phyloP scores from a whole-genome alignment of 345 rosid genomes.

The Dipteronia dyeriana region DNA sequence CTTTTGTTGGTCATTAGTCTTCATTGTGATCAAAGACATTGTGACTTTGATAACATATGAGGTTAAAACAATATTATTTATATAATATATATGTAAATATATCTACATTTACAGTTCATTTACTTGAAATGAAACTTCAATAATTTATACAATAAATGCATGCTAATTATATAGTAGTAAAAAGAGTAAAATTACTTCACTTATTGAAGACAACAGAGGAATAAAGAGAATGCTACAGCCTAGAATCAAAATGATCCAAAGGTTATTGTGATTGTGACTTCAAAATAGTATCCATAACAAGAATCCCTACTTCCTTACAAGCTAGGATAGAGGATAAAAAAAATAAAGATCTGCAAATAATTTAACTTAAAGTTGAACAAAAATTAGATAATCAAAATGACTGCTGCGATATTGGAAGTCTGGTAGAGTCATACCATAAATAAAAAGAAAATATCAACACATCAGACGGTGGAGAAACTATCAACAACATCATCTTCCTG shows the following conservation, averaged over 20 bases:
- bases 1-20: conserved; percentile 9
- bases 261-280: neutral
- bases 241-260: neutral
- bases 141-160: neutral
- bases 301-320: neutral
- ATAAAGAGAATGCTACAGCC: conserved; percentile 5
- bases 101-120: neutral
- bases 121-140: neutral
- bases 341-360: neutral
- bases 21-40: conserved; percentile 4
- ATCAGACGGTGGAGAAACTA: neutral
- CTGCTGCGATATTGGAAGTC: too few relatives aligned
- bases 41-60: neutral
- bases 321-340: neutral
- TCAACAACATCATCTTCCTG: neutral
- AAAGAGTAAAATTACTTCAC: neutral
- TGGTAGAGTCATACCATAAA: too few relatives aligned
- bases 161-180: neutral
- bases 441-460: neutral
- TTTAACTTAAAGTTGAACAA: neutral
- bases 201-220: neutral
- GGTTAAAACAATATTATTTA: neutral
- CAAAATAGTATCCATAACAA: neutral
- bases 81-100: neutral
- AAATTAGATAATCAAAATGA: neutral